Percentiles rank a stretch among this genome's conserved stretches.
Conservation (phyloP, 768 basidiomycete genomes). For the Trametes villosa region DNA sequence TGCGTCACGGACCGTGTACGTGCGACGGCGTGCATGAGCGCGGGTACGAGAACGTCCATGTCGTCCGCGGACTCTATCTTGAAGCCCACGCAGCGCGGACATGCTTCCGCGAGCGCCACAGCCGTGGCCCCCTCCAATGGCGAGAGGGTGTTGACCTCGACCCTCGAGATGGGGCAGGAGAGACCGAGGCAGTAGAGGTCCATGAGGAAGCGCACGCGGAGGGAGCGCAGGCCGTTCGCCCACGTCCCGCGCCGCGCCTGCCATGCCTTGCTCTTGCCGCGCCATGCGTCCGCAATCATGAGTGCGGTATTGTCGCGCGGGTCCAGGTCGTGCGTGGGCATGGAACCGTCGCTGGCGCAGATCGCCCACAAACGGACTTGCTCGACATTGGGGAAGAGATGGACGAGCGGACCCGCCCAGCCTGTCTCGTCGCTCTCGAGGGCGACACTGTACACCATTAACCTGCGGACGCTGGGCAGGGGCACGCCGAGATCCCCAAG, state of each 20-base stretch:
- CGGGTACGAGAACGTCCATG: not conserved
- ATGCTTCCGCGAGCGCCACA: not conserved
- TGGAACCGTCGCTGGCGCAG: not conserved
- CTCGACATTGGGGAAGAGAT: not conserved
- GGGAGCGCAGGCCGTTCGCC: not conserved
- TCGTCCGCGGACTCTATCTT: not conserved
- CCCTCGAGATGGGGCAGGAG: not conserved
- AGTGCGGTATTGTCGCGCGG: not conserved
- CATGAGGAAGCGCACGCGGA: not conserved
- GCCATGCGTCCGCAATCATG: not conserved
- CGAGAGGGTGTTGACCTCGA: not conserved
- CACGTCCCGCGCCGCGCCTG: not conserved
- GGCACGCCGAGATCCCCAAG: not conserved
- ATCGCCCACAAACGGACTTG: not conserved
- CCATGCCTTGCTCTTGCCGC: not conserved
- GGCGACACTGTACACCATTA: not conserved
- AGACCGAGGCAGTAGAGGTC: conserved; percentile 4
- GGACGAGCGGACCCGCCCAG: not conserved
- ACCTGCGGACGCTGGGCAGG: not conserved
- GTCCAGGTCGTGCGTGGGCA: not conserved
- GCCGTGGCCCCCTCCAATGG: not conserved
- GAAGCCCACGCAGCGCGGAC: not conserved
- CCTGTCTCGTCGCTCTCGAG: not conserved
- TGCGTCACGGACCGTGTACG: not conserved
- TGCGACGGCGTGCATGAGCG: not conserved